Conservation (phyloP, 306 rosid species). For the Quercus alba region DNA sequence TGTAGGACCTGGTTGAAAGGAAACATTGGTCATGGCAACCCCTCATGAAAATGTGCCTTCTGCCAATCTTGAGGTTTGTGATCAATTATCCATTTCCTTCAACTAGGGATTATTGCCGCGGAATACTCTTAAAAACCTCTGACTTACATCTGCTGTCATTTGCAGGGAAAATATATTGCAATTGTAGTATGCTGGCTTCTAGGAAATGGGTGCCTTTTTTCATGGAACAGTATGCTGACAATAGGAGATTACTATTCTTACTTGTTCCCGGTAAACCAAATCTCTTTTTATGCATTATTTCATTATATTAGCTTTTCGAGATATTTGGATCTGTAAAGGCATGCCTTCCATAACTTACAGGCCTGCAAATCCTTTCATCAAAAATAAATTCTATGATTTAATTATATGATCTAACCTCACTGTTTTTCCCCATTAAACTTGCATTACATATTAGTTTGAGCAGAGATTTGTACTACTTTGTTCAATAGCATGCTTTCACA, state of each 20-base stretch:
- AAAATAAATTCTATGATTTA: not conserved
- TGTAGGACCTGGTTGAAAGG: too few species aligned
- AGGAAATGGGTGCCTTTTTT: slow-evolving; percentile 80
- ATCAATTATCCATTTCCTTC: not conserved
- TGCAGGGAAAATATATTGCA: slow-evolving; percentile 66
- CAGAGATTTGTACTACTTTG: not conserved
- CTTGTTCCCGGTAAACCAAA: slow-evolving; percentile 70
- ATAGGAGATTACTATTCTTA: slow-evolving; percentile 70
- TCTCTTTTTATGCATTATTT: slow-evolving; percentile 9
- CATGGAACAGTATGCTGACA: slow-evolving; percentile 95
- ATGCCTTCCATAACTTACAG: not conserved
- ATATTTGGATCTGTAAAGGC: not conserved
- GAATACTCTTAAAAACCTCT: not conserved
- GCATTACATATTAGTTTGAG: not conserved
- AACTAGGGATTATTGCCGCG: not conserved
- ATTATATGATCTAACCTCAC: not conserved
- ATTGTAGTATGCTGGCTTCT: slow-evolving; percentile 75
- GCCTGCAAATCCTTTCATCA: not conserved
- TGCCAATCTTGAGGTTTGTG: slow-evolving; percentile 2
- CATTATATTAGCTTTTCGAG: not conserved
- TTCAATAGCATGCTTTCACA: not conserved
- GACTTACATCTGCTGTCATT: slow-evolving; percentile 3
- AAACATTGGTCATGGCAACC: not conserved
- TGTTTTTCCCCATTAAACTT: not conserved
- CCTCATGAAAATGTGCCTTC: not conserved